A percentile compares a stretch with the other conserved stretches of the same genome.
Conservation (phyloP, 179 eudicot genomes). For the Vitellaria paradoxa region DNA sequence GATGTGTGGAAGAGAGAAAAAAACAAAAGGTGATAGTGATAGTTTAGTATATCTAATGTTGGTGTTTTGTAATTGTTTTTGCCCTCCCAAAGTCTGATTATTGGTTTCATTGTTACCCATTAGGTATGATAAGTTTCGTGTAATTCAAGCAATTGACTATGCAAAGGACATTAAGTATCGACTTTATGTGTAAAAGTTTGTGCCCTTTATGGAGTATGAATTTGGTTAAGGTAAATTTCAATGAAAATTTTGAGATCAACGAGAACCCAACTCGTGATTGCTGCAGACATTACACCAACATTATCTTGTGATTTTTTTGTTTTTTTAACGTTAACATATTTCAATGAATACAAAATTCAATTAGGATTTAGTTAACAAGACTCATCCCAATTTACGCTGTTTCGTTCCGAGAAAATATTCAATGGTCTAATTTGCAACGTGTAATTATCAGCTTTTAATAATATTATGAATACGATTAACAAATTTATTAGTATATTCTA, state of each 20-base stretch:
- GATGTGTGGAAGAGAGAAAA: background rate
- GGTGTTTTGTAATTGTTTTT: background rate
- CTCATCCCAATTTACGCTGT: too few relatives aligned
- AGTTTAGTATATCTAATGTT: background rate
- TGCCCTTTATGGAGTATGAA: background rate
- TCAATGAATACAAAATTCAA: too few relatives aligned
- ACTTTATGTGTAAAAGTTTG: background rate
- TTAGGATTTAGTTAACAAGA: too few relatives aligned
- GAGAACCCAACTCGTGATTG: too few relatives aligned
- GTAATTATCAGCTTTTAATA: too few relatives aligned
- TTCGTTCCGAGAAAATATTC: too few relatives aligned
- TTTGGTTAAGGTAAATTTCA: background rate
- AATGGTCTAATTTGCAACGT: too few relatives aligned
- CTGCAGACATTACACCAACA: background rate
- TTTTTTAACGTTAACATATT: too few relatives aligned
- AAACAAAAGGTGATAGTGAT: background rate
- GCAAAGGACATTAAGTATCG: background rate
- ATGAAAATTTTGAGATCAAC: too few relatives aligned
- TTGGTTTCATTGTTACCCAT: background rate
- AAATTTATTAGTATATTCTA: too few relatives aligned
- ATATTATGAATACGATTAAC: too few relatives aligned
- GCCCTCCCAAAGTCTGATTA: background rate
- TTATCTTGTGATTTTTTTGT: too few relatives aligned
- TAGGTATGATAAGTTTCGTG: slow-evolving; percentile 4
- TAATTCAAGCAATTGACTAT: background rate